These are phyloP conservation scores for Candida qinlingensis DNA, from an alignment of 805 yeast species.

Conservation along the genomic window DNA sequence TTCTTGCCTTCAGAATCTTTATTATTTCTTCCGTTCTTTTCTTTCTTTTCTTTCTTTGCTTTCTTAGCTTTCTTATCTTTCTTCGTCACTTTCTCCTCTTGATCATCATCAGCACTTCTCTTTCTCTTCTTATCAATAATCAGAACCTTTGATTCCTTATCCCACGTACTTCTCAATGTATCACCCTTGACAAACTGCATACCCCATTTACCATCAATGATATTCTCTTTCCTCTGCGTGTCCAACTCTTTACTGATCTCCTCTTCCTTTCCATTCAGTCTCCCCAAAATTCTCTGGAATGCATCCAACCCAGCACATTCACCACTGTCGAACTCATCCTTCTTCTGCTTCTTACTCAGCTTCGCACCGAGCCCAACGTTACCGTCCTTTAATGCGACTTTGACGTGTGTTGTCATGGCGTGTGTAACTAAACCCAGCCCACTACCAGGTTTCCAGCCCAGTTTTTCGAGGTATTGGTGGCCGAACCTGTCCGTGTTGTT, in stretches of 20 bases:
- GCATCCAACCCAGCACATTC: constrained; percentile 90
- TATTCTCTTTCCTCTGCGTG: constrained; percentile 57
- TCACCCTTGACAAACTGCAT: constrained; percentile 85
- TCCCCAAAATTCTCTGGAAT: constrained; percentile 84
- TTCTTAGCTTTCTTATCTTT: constrained; percentile 24
- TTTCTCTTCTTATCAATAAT: constrained; percentile 25
- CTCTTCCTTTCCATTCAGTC: constrained; percentile 81
- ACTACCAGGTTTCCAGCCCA: constrained; percentile 91
- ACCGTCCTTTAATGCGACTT: constrained; percentile 77
- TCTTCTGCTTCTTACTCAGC: constrained; percentile 48
- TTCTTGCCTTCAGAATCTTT: constrained; percentile 23
- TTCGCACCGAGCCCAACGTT: constrained; percentile 88
- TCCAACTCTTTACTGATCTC: constrained; percentile 61
- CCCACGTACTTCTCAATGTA: constrained; percentile 79
- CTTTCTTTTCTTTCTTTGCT: constrained; percentile 27
- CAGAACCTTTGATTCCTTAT: constrained; percentile 43
- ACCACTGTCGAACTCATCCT: constrained; percentile 70
- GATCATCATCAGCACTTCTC: constrained; percentile 26
- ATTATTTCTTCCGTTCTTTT: constrained; percentile 22
- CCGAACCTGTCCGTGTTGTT: constrained; percentile 82
- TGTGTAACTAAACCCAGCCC: constrained; percentile 74
- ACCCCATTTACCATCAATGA: constrained; percentile 85
- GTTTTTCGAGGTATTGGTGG: constrained; percentile 69
- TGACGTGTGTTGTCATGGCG: constrained; percentile 76
- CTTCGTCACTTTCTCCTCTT: constrained; percentile 18